Evolutionary conservation across 1,139 yeast genomes (phyloP).

Genomic region (Nematodospora anomalae): DNA sequence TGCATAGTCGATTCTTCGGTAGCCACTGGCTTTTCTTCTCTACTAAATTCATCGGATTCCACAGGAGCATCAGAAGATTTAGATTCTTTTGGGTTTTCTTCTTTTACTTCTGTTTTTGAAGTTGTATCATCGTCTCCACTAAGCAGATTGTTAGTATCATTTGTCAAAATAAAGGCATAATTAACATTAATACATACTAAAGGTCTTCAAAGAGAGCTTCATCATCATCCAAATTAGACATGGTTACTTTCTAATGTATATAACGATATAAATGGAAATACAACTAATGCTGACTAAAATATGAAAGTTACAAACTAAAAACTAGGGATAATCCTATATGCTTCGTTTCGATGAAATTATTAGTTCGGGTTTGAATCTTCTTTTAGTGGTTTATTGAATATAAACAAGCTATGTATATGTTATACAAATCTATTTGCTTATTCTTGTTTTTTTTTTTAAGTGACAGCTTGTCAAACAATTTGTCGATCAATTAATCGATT

Average conservation of each 20-base stretch:
- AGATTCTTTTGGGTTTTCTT: conserved; percentile 9
- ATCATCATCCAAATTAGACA: conserved; percentile 77
- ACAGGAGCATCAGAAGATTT: conserved; percentile 1
- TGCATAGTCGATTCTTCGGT: neutral
- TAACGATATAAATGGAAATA: conserved; percentile 4
- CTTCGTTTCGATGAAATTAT: neutral
- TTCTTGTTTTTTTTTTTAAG: too few species aligned
- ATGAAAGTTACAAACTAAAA: conserved; percentile 8
- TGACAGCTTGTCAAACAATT: neutral
- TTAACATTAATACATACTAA: conserved; percentile 35
- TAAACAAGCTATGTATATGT: conserved; percentile 12
- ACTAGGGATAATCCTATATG: conserved; percentile 1
- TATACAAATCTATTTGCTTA: conserved; percentile 7
- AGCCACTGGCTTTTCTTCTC: neutral
- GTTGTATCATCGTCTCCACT: conserved; percentile 22
- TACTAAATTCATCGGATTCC: conserved; percentile 8
- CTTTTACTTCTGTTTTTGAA: conserved; percentile 14
- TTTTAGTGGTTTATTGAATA: conserved; percentile 7
- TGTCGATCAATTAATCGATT: neutral
- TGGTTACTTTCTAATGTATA: conserved; percentile 18
- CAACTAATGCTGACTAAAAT: conserved; percentile 1
- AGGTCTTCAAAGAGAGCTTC: conserved; percentile 82
- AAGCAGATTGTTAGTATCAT: conserved; percentile 5
- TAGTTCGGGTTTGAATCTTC: neutral
- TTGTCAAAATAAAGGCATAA: neutral